A percentile compares a stretch with the other conserved stretches of the same genome.
phyloP scores from a whole-genome alignment of 129 eudicot genomes.

The Escallonia herrerae region DNA sequence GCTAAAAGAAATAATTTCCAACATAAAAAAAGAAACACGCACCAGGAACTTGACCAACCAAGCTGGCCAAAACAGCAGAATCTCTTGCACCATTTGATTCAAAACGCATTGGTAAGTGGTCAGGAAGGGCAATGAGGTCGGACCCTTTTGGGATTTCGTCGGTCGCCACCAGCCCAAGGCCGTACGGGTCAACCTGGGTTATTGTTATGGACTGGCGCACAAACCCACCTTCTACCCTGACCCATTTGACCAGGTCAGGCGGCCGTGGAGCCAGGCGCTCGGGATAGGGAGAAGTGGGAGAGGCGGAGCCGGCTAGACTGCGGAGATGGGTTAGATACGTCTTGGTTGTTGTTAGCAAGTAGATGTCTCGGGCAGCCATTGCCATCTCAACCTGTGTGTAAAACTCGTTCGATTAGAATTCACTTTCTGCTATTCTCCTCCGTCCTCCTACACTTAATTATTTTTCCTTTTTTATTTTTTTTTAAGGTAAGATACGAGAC shows the following conservation, averaged over 20 bases:
- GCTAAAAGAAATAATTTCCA: too few relatives aligned
- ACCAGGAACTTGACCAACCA: constrained; percentile 79
- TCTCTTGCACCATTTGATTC: constrained; percentile 29
- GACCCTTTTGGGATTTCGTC: constrained; percentile 75
- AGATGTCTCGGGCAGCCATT: constrained; percentile 31
- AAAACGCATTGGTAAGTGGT: constrained; percentile 61
- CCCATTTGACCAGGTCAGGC: constrained; percentile 93
- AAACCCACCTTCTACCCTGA: constrained; percentile 76
- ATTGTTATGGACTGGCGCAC: constrained; percentile 65
- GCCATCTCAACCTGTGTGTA: constrained; percentile 5
- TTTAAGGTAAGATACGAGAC: too few relatives aligned
- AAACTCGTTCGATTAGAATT: too few relatives aligned
- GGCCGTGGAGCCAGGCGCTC: constrained; percentile 63
- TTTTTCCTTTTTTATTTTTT: too few relatives aligned
- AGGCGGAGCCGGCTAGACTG: constrained; percentile 44
- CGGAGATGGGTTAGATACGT: constrained; percentile 35
- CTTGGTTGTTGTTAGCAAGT: constrained; percentile 18
- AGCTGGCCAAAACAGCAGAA: constrained; percentile 30
- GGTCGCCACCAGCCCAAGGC: constrained; percentile 71
- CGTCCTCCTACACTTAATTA: too few relatives aligned
- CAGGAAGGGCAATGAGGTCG: constrained; percentile 61
- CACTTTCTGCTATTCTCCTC: too few relatives aligned
- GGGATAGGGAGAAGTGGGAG: constrained; percentile 21
- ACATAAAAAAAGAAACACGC: neutral
- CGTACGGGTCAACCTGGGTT: constrained; percentile 35